Base-by-base conservation (phyloP, 768 basidiomycete species). In the Russula vinacea region DNA sequence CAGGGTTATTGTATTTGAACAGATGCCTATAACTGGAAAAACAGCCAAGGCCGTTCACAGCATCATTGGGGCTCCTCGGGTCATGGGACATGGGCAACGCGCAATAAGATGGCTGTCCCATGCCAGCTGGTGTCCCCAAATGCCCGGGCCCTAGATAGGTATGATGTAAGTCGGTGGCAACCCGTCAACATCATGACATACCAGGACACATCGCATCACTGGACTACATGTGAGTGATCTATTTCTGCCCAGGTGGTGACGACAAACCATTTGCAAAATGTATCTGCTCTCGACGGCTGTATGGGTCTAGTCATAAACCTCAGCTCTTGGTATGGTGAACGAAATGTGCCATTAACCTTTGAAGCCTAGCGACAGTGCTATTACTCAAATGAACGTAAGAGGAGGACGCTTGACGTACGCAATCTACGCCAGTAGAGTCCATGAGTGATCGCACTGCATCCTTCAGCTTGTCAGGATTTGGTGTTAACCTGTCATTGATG, bases 391-490 rank as follows among this genome's bases (percentile, higher is more conserved):
- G 0, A 16, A 10, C 3, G 68, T 53, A 39, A 74, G 10, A 61
- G 65, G 3, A 60, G 22, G 24, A 37, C 19, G 29, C 56, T 2
- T 7, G 11, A 71, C 78, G 26, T 51, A 84, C 85, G 85, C 65
- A 78, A 77, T 29, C 86, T 78, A 65, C 78, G 76, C 85, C 85
- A 87, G 65, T 78, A 80, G 33, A 87, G 66, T n/a, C 71, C 73
- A 62, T 87, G 85, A 5, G 81, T 80, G 33, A 87, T 74, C n/a
- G n/a, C n/a, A n/a, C n/a, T 65, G 72, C 76, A 61, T 87, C 85
- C 67, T 87, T 87, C 0, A 78, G 61, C 32, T 73, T 73, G 35
- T 76, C 70, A 0, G 83, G 82, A 33, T 81, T 63, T 3, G 85
- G 85, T 0, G 73, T 71, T 57, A 87, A 70, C 24, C 73, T 73